Evolutionary conservation across 2,329 filamentous ascomycete species (phyloP), one percentile per base, ranked within the genome.

Genomic region (Colletotrichum sp.): DNA sequence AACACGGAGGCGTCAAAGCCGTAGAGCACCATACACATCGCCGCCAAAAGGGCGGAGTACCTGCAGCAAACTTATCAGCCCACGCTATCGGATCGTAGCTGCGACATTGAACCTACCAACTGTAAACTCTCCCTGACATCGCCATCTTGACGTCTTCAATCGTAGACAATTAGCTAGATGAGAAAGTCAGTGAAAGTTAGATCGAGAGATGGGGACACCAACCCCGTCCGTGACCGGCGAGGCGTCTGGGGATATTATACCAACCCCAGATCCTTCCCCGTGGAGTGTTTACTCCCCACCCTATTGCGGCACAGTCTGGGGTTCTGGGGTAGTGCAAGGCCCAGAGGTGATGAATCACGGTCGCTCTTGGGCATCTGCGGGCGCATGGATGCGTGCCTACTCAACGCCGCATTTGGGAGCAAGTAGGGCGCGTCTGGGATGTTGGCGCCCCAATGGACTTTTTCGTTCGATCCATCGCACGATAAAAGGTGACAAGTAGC

Each of bases 1-100:
- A 92, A 95, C 52, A 94, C 93, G 36, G 92, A 93, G 3, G 68
- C 68, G 30, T 67, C 69, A 28, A 65, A 72, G 71, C 93, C 93
- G 81, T 94, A 95, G 52, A 95, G 87, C 30, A 94, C 92, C 93
- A 95, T 95, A 83, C 92, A 94, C 82, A 92, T 92, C 79, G 93
- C 92, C 73, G 93, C 93, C 78, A 94, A 91, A 63, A 94, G 87
- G 75, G 92, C 92, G 78, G 93, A 91, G 85, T 75, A 71, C 92
- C 91, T 90, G 12, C 0, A 28, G 10, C 36, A 15, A 4, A 15
- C 1, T 7, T 9, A 36, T 68, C 28, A 73, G 64, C 18, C 10
- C 26, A 18, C 16, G 18, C 28, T 8, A 30, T 16, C 12, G 1
- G 9, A 21, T 32, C 24, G 21, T 1, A 44, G 8, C 32, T 26